Evolutionary conservation across 129 eudicot species (phyloP), one percentile per base, ranked within the genome.

Genomic region (Escallonia herrerae): DNA sequence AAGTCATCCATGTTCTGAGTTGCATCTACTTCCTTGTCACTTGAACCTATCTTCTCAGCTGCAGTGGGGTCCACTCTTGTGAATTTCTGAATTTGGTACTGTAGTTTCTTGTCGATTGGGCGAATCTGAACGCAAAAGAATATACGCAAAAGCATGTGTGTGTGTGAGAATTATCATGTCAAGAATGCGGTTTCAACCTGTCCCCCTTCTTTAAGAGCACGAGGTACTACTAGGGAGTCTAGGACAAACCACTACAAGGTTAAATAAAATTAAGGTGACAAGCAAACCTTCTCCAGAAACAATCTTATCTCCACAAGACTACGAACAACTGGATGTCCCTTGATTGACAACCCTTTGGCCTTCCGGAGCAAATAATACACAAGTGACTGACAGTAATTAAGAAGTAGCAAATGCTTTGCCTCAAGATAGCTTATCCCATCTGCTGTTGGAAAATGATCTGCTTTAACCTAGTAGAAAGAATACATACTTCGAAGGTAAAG

Each of bases 341-440:
- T 85, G 72, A 91, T 77, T 40, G 95, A 73, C 59, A 87, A 81
- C 8, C 98, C 96, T 75, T 79, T 88, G 15, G 95, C 91, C 86
- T 91, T 88, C 64, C 87, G 79, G 51, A 91, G 89, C 52, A 88
- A 70, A 75, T 88, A 88, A 82, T 91, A 91, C 48, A 91, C 95
- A 67, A 91, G 87, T 40, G 95, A 88, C 79, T 87, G 95, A 57
- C 96, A 91, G 78, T 91, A 91, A 76, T 76, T 88, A 57, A 91
- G 74, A 47, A 88, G 96, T 58, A 91, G 89, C 66, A 91, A 81
- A 76, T 88, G 87, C 71, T 91, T 91, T 12, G 91, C 89, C 76
- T 91, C 96, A 11, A 91, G 98, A 67, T 91, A 91, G 72, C 96
- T 91, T 75, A 91, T 83, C 65, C 98, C 98, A 33, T 88, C 89